Evolutionary conservation across 2,329 filamentous ascomycete genomes (phyloP).

Genomic region (Ceratocystis huliohia): DNA sequence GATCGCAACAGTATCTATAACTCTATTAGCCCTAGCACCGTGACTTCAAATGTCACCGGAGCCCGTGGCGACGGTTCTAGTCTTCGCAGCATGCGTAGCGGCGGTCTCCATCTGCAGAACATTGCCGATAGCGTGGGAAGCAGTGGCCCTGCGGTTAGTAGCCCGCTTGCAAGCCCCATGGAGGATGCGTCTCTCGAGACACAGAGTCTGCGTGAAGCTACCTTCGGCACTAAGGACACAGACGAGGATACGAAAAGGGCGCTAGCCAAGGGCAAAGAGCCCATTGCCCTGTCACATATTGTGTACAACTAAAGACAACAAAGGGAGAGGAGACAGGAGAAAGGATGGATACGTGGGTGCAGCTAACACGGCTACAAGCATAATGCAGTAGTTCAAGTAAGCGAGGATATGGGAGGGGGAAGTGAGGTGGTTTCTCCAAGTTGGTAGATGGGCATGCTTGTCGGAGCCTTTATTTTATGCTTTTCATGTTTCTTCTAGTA

Average conservation of each 20-base stretch:
- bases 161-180: conserved; percentile 48
- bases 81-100: conserved; percentile 67
- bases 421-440: no score
- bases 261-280: background rate
- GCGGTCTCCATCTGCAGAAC: conserved; percentile 51
- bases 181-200: conserved; percentile 26
- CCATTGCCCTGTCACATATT: background rate
- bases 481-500: background rate
- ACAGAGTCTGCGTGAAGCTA: background rate
- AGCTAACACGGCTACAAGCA: background rate
- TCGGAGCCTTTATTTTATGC: background rate
- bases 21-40: conserved; percentile 44
- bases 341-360: background rate
- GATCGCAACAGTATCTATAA: conserved; percentile 54
- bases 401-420: background rate
- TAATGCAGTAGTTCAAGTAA: background rate
- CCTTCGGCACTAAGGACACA: background rate
- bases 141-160: conserved; percentile 43
- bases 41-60: background rate
- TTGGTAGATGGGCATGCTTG: no score
- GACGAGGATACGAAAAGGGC: conserved; percentile 5
- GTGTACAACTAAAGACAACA: conserved; percentile 1
- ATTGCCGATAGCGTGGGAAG: conserved; percentile 72
- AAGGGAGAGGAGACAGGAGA: background rate
- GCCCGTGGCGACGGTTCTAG: conserved; percentile 55